Conservation (phyloP, 179 eudicot species). For the Silene vulgaris region DNA sequence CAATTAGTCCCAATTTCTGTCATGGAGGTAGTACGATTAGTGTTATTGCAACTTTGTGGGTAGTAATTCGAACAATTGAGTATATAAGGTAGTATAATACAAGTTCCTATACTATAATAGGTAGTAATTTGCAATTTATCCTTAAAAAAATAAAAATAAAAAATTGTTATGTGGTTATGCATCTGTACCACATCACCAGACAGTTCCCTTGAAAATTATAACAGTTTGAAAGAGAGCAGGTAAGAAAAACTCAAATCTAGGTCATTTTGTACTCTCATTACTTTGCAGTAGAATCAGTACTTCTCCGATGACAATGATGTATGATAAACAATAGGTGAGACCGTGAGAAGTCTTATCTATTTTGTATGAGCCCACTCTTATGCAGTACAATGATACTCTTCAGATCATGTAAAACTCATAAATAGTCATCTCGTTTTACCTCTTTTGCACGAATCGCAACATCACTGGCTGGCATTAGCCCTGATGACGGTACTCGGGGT, state of each 20-base stretch:
- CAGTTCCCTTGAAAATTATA: not conserved
- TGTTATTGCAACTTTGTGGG: no score
- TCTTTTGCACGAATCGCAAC: slow-evolving; percentile 68
- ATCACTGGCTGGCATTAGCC: slow-evolving; percentile 76
- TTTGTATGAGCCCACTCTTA: not conserved
- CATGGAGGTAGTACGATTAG: no score
- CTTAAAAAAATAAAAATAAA: no score
- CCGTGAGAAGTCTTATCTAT: not conserved
- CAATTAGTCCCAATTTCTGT: no score
- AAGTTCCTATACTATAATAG: no score
- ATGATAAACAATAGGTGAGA: not conserved
- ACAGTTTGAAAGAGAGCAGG: not conserved
- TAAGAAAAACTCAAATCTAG: no score
- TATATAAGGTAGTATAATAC: no score
- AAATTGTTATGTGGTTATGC: not conserved
- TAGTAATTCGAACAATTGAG: no score
- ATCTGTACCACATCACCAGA: not conserved
- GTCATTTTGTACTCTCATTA: no score
- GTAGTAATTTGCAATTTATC: no score
- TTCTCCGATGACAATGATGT: no score
- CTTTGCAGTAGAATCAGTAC: no score
- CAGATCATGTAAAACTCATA: not conserved
- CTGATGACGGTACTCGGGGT: slow-evolving; percentile 70
- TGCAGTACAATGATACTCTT: not conserved
- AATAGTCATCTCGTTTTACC: slow-evolving; percentile 34